Percentiles rank a stretch among this genome's conserved stretches.
Evolutionary conservation across 371 early-diverging fungal genomes (phyloP).

Genomic region (Syncephalastrum contaminatum): DNA sequence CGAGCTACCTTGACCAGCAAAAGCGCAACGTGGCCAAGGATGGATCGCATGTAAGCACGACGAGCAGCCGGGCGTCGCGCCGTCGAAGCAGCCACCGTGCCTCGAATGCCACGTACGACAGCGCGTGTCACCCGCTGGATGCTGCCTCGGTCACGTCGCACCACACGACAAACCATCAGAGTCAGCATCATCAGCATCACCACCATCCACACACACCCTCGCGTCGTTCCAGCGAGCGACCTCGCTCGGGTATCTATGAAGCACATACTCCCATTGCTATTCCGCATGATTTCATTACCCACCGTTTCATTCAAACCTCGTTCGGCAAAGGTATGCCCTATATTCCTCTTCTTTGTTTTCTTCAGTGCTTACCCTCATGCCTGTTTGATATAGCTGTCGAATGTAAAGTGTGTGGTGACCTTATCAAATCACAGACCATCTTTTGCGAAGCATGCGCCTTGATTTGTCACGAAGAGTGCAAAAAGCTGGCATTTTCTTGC

Average conservation of each 20-base stretch:
- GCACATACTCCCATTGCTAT: slow-evolving; percentile 1
- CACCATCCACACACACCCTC: slow-evolving; percentile 1
- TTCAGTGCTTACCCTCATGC: too few species aligned
- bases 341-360: neutral
- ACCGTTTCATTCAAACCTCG: slow-evolving; percentile 36
- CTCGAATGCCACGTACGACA: too few species aligned
- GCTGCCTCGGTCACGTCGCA: too few species aligned
- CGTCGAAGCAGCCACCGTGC: slow-evolving; percentile 1
- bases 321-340: slow-evolving; percentile 37
- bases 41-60: slow-evolving; percentile 2
- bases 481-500: slow-evolving; percentile 39
- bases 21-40: neutral
- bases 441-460: slow-evolving; percentile 50
- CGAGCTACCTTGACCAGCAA: slow-evolving; percentile 8
- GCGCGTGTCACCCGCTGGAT: too few species aligned
- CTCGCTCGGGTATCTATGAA: neutral
- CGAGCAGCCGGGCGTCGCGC: neutral
- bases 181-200: slow-evolving; percentile 2
- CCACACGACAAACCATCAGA: too few species aligned
- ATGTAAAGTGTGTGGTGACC: slow-evolving; percentile 45
- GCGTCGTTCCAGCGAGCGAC: too few species aligned
- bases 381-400: slow-evolving; percentile 32
- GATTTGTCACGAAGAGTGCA: slow-evolving; percentile 43
- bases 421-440: slow-evolving; percentile 22
- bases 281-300: slow-evolving; percentile 24